Evolutionary conservation across 2,329 filamentous ascomycete species (phyloP), one percentile per base, ranked within the genome.

Genomic region (Chaetomium sp.): DNA sequence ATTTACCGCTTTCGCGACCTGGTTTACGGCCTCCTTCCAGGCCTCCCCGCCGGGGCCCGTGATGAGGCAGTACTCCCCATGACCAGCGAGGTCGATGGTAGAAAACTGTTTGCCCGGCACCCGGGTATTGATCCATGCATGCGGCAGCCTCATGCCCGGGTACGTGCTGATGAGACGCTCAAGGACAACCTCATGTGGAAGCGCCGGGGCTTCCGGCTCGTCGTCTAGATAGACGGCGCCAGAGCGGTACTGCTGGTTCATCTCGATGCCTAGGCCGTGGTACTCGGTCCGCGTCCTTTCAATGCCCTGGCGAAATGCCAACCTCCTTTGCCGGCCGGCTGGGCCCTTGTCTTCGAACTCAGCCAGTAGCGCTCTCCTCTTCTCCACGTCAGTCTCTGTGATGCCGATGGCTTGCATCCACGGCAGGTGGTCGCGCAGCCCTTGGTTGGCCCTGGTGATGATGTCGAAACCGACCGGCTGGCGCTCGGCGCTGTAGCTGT

Each of bases 61-160:
- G 7, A 85, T 71, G 1, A 85, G 70, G 9, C 73, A 76, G 71
- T 86, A 87, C 0, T 69, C 68, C 0, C 84, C 82, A 58, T 87
- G 78, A 0, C 86, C 86, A 0, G 83, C 83, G 0, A 89, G 74
- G 72, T 89, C 87, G 51, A 85, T 81, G 0, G 85, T 88, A 0
- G 85, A 87, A 25, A 84, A 74, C n/a, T 75, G 75, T 60, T 78
- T 71, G 10, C 75, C 74, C 0, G 85, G 81, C 16, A 78, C 70
- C 7, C 76, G 70, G 21, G 78, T 78, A 74, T 86, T 83, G 16
- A 89, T 75, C 87, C 87, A 89, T 0, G 79, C 86, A 73, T 90
- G 87, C 3, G 87, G 87, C 23, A 89, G 74, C 2, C 86, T 78
- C 35, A 78, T 78, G 5, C 87, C 87, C 0, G 87, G 87, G 68